Evolutionary conservation across 768 basidiomycete genomes (phyloP).

Genomic region (Rhizopogon vulgaris): DNA sequence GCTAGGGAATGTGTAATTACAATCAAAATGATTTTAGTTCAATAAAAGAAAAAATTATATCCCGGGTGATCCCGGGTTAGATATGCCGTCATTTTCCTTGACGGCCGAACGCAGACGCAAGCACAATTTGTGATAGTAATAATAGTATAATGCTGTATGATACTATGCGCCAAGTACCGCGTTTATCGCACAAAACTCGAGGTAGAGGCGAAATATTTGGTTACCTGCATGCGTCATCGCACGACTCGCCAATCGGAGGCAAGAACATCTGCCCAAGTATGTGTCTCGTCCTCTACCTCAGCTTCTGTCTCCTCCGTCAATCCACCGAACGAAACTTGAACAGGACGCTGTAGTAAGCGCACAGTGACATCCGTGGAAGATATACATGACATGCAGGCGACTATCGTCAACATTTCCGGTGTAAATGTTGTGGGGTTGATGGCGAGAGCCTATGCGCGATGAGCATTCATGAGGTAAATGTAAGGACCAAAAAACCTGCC

Average conservation of each 20-base stretch:
- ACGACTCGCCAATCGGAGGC: conserved; percentile 27
- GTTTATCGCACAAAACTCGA: background rate
- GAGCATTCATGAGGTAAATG: background rate
- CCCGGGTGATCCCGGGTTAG: conserved; percentile 17
- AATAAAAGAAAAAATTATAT: conserved; percentile 12
- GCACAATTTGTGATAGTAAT: background rate
- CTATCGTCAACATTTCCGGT: conserved; percentile 50
- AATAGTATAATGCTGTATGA: background rate
- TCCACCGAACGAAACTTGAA: conserved; percentile 24
- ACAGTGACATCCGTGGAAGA: conserved; percentile 13
- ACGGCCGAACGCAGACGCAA: conserved; percentile 12
- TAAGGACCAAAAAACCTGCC: conserved; percentile 26
- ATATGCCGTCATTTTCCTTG: background rate
- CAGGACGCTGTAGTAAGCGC: conserved; percentile 11
- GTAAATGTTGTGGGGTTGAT: conserved; percentile 54
- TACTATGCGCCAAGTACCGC: background rate
- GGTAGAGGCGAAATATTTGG: background rate
- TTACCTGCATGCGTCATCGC: conserved; percentile 15
- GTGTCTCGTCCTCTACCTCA: conserved; percentile 14
- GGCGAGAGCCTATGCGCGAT: conserved; percentile 40
- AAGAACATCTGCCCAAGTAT: conserved; percentile 23
- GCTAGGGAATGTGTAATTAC: background rate
- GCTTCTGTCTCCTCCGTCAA: conserved; percentile 12
- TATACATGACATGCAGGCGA: conserved; percentile 31
- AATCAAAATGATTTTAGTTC: background rate